Evolutionary conservation across 495 filamentous ascomycete genomes (phyloP).

Genomic region (Lasiosphaeriaceae sp.): DNA sequence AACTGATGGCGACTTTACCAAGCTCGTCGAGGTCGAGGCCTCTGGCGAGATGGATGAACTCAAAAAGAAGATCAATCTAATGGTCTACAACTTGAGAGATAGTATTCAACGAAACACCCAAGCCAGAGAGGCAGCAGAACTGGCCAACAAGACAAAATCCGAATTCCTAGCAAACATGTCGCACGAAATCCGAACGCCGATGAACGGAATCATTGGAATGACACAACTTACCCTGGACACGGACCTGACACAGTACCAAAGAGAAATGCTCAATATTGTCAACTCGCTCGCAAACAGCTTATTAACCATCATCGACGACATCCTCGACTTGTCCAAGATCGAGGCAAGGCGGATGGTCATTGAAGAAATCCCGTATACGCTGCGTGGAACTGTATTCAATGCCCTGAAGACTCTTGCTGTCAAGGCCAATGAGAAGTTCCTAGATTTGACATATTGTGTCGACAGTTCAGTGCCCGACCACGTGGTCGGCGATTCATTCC

Average conservation of each 20-base stretch:
- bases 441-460: conserved; percentile 91
- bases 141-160: conserved; percentile 97
- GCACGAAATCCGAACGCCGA: conserved; percentile 97
- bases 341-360: conserved; percentile 98
- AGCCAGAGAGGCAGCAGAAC: conserved; percentile 90
- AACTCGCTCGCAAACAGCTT: conserved; percentile 96
- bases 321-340: conserved; percentile 98
- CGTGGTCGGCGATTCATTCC: conserved; percentile 95
- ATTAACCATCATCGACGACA: conserved; percentile 98
- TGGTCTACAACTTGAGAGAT: conserved; percentile 93
- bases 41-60: conserved; percentile 99
- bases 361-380: conserved; percentile 94
- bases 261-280: conserved; percentile 98
- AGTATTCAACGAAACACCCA: conserved; percentile 98
- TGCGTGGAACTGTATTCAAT: conserved; percentile 95
- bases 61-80: conserved; percentile 98
- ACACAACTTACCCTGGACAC: conserved; percentile 96
- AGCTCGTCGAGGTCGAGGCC: conserved; percentile 95
- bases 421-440: conserved; percentile 94
- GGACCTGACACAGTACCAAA: conserved; percentile 88
- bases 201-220: conserved; percentile 88
- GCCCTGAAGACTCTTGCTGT: conserved; percentile 94
- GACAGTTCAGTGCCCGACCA: conserved; percentile 94
- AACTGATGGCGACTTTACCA: conserved; percentile 94
- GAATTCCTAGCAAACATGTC: conserved; percentile 99